These are phyloP conservation scores for Salix dunnii DNA, from an alignment of 345 rosid genomes.

Conservation along the genomic window DNA sequence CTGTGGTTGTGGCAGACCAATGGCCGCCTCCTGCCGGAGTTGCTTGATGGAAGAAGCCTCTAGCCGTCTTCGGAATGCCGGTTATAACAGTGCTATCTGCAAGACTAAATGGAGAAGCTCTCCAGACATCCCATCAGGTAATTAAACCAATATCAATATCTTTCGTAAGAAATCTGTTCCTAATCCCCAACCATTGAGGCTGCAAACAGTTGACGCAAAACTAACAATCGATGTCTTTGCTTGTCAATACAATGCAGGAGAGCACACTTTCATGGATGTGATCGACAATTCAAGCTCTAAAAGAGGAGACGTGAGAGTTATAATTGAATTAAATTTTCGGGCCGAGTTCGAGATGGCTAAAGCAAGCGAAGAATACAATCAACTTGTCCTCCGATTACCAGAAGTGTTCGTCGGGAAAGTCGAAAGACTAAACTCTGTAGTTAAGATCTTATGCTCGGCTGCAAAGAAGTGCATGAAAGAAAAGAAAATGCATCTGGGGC, in stretches of 20 bases:
- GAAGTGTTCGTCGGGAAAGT: conserved; percentile 50
- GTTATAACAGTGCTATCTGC: conserved; percentile 26
- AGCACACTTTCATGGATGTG: conserved; percentile 40
- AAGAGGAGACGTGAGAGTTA: conserved; percentile 38
- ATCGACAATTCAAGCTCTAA: conserved; percentile 26
- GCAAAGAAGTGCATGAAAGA: conserved; percentile 60
- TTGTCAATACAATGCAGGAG: conserved; percentile 24
- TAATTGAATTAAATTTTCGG: conserved; percentile 45
- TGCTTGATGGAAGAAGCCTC: conserved; percentile 29
- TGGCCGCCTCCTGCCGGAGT: conserved; percentile 24
- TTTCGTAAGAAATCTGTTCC: neutral
- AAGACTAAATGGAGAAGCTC: conserved; percentile 30
- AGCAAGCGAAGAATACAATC: conserved; percentile 47
- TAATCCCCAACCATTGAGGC: neutral
- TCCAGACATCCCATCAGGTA: conserved; percentile 26
- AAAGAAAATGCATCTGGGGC: conserved; percentile 56
- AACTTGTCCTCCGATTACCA: conserved; percentile 33
- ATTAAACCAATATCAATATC: neutral
- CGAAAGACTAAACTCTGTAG: conserved; percentile 37
- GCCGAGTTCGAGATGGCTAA: conserved; percentile 53
- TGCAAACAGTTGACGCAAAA: neutral
- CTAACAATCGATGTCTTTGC: neutral
- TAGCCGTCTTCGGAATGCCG: conserved; percentile 22
- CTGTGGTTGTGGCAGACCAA: conserved; percentile 19
- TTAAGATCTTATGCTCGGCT: conserved; percentile 39